Evolutionary conservation across 2,329 filamentous ascomycete genomes (phyloP).

Genomic region (Sporothrix curviconia): DNA sequence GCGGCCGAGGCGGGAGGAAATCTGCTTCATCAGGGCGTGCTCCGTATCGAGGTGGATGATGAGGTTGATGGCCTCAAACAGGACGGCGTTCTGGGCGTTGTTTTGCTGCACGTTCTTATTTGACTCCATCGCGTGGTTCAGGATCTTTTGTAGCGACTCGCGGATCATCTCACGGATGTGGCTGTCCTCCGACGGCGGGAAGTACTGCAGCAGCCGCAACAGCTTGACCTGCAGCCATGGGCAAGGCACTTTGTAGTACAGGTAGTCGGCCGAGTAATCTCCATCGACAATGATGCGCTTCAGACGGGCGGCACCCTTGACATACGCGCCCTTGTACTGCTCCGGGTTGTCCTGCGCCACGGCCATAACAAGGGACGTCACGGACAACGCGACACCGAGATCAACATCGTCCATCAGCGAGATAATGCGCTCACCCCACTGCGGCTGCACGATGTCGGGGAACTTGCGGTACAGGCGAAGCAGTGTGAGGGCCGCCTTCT

Average conservation of each 20-base stretch:
- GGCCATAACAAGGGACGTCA: constrained; percentile 92
- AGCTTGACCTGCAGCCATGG: constrained; percentile 98
- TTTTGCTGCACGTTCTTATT: constrained; percentile 99
- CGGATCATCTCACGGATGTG: constrained; percentile 88
- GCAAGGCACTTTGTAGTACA: constrained; percentile 99
- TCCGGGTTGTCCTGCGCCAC: constrained; percentile 91
- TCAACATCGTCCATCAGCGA: constrained; percentile 97
- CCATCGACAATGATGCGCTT: constrained; percentile 87
- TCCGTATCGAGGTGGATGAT: constrained; percentile 97
- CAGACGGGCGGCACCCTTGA: constrained; percentile 82
- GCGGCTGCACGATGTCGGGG: constrained; percentile 85
- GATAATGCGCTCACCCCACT: constrained; percentile 97
- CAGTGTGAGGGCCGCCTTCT: constrained; percentile 92
- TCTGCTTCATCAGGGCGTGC: constrained; percentile 89
- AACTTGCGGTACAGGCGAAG: constrained; percentile 91
- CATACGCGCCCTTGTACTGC: constrained; percentile 87
- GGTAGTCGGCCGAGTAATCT: constrained; percentile 83
- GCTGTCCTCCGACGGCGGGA: constrained; percentile 89
- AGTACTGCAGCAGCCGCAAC: constrained; percentile 86
- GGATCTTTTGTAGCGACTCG: constrained; percentile 81
- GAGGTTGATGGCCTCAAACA: constrained; percentile 97
- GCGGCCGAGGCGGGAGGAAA: constrained; percentile 81
- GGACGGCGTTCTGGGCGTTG: constrained; percentile 94
- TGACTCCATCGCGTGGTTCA: constrained; percentile 85
- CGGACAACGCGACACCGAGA: constrained; percentile 87